These are phyloP conservation scores for Petunia secreta DNA, from an alignment of 257 asterid species.

Conservation along the genomic window DNA sequence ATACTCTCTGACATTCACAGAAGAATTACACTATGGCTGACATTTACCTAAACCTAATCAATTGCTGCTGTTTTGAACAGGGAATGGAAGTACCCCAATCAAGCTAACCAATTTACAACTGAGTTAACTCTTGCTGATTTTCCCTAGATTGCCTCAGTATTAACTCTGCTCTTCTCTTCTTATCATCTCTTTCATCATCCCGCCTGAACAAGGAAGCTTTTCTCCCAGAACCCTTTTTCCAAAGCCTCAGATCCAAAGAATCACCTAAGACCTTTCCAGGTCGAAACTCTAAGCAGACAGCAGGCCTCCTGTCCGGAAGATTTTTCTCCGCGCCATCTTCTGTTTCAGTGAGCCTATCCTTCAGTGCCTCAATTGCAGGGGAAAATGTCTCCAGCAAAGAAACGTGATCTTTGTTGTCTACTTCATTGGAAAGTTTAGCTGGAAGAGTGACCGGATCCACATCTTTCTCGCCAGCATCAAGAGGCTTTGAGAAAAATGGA, in stretches of 20 bases:
- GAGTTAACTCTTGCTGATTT: slow-evolving; percentile 85
- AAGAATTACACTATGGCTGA: slow-evolving; percentile 53
- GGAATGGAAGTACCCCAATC: slow-evolving; percentile 40
- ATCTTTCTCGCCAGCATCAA: slow-evolving; percentile 53
- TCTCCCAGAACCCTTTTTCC: slow-evolving; percentile 58
- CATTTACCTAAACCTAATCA: slow-evolving; percentile 60
- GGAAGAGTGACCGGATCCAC: slow-evolving; percentile 50
- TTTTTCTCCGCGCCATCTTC: slow-evolving; percentile 57
- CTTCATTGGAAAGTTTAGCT: slow-evolving; percentile 42
- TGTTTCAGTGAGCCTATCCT: slow-evolving; percentile 66
- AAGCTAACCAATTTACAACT: slow-evolving; percentile 72
- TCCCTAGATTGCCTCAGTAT: slow-evolving; percentile 81
- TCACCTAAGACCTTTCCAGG: slow-evolving; percentile 75
- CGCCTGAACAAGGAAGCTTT: slow-evolving; percentile 63
- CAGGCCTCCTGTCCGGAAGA: slow-evolving; percentile 62
- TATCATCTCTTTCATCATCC: slow-evolving; percentile 88
- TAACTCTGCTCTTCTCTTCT: slow-evolving; percentile 91
- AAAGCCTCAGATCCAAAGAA: slow-evolving; percentile 83
- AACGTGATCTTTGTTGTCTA: slow-evolving; percentile 38
- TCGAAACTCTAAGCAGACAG: slow-evolving; percentile 70
- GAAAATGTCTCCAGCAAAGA: slow-evolving; percentile 88
- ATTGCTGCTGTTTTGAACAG: slow-evolving; percentile 48
- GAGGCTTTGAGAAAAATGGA: slow-evolving; percentile 52
- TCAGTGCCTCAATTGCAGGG: slow-evolving; percentile 95
- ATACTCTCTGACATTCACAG: slow-evolving; percentile 64